Evolutionary conservation across 1,284 basidiomycete species (phyloP).

Genomic region (Tilletia indica): DNA sequence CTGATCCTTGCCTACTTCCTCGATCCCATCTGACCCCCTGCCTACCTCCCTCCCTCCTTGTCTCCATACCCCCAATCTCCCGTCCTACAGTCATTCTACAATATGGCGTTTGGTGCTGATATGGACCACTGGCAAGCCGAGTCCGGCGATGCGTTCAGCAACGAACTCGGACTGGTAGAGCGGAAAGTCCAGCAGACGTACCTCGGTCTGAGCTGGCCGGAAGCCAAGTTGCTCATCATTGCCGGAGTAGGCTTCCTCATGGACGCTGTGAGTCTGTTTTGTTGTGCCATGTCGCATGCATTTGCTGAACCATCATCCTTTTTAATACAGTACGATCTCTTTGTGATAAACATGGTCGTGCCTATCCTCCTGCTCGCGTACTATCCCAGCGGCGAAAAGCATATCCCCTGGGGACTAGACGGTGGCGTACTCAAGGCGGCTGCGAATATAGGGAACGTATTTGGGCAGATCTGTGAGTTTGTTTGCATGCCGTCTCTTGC

Average conservation of each 20-base stretch:
- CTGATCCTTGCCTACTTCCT: too few species aligned
- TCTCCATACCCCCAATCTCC: background rate
- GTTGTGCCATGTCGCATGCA: background rate
- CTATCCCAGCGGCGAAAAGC: slow-evolving; percentile 19
- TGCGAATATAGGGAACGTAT: slow-evolving; percentile 23
- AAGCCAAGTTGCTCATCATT: slow-evolving; percentile 47
- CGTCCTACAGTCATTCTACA: background rate
- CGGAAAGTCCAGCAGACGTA: slow-evolving; percentile 31
- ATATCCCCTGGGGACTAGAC: slow-evolving; percentile 49
- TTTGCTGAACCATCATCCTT: background rate
- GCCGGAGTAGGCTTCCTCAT: slow-evolving; percentile 52
- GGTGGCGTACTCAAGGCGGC: slow-evolving; percentile 51
- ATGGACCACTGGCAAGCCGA: slow-evolving; percentile 41
- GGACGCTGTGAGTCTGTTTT: slow-evolving; percentile 25
- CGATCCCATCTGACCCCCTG: too few species aligned
- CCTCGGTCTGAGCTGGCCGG: slow-evolving; percentile 45
- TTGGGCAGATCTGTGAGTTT: slow-evolving; percentile 13
- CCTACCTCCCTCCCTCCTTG: background rate
- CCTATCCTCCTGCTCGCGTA: slow-evolving; percentile 48
- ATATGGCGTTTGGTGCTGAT: slow-evolving; percentile 47
- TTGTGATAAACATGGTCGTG: slow-evolving; percentile 54
- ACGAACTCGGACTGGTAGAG: slow-evolving; percentile 41
- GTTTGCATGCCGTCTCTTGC: too few species aligned
- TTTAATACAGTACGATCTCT: slow-evolving; percentile 39
- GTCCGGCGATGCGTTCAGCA: slow-evolving; percentile 24